phyloP scores from a whole-genome alignment of 768 basidiomycete species.

The Postia placenta region DNA sequence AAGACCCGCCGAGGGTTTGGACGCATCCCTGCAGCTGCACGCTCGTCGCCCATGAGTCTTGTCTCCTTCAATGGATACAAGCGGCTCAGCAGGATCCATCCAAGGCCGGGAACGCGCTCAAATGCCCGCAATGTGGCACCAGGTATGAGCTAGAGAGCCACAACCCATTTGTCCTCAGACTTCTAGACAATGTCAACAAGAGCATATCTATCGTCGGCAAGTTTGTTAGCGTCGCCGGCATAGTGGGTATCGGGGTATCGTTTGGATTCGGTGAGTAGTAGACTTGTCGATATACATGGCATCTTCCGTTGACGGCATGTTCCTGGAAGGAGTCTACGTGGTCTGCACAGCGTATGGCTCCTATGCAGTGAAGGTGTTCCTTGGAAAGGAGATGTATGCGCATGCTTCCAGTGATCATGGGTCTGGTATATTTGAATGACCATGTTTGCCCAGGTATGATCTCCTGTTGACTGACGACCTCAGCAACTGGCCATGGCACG shows the following conservation, averaged over 20 bases:
- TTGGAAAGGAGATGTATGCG: slow-evolving; percentile 54
- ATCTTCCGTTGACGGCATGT: slow-evolving; percentile 9
- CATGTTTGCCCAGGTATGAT: slow-evolving; percentile 48
- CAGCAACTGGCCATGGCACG: slow-evolving; percentile 68
- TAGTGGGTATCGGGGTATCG: slow-evolving; percentile 45
- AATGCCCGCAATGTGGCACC: slow-evolving; percentile 74
- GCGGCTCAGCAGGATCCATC: slow-evolving; percentile 52
- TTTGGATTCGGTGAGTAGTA: slow-evolving; percentile 53
- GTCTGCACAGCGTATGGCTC: slow-evolving; percentile 65
- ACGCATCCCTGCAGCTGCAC: slow-evolving; percentile 80
- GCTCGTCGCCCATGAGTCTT: slow-evolving; percentile 72
- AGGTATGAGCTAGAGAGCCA: slow-evolving; percentile 63
- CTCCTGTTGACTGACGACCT: slow-evolving; percentile 63
- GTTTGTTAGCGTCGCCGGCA: slow-evolving; percentile 42
- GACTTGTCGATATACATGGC: neutral
- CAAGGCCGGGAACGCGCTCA: slow-evolving; percentile 58
- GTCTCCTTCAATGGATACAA: slow-evolving; percentile 76
- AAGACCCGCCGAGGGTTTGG: slow-evolving; percentile 53
- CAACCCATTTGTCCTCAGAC: slow-evolving; percentile 44
- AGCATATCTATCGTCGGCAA: slow-evolving; percentile 45
- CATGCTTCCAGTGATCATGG: slow-evolving; percentile 2
- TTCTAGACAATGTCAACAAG: slow-evolving; percentile 47
- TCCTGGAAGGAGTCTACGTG: slow-evolving; percentile 34
- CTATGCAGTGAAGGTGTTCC: slow-evolving; percentile 61
- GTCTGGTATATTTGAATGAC: neutral